A percentile compares a stretch with the other conserved stretches of the same genome.
These are phyloP conservation scores for Dactylonectria macrodidyma DNA, from an alignment of 2,329 filamentous ascomycete species.

Conservation along the genomic window DNA sequence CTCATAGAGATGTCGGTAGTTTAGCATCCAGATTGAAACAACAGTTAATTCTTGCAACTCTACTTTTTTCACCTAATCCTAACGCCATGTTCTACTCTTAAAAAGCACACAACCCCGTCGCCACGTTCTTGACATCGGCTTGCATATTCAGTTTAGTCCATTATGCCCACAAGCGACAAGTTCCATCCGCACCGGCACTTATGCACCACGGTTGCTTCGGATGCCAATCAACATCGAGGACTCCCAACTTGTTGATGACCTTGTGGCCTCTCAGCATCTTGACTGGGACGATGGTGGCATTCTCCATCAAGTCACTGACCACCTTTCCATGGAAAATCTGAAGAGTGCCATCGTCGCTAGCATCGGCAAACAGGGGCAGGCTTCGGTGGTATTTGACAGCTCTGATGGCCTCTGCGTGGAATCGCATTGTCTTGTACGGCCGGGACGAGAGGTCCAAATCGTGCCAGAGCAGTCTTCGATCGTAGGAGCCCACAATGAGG, in stretches of 20 bases:
- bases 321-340: slow-evolving; percentile 99
- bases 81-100: slow-evolving; percentile 16
- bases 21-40: not conserved
- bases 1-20: too few species aligned
- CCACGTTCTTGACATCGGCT: not conserved
- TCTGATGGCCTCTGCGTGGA: slow-evolving; percentile 93
- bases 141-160: not conserved
- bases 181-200: slow-evolving; percentile 94
- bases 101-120: not conserved
- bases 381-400: slow-evolving; percentile 89
- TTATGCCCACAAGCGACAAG: slow-evolving; percentile 85
- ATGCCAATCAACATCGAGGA: slow-evolving; percentile 97
- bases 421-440: slow-evolving; percentile 96
- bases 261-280: slow-evolving; percentile 95
- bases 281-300: slow-evolving; percentile 94
- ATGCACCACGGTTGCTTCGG: slow-evolving; percentile 94
- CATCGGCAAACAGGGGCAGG: slow-evolving; percentile 91
- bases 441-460: slow-evolving; percentile 92
- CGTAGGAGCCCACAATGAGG: slow-evolving; percentile 93
- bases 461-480: slow-evolving; percentile 95
- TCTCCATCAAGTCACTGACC: slow-evolving; percentile 94
- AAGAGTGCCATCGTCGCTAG: slow-evolving; percentile 92
- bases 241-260: slow-evolving; percentile 87
- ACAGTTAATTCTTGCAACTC: not conserved
- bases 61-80: slow-evolving; percentile 17